Evolutionary conservation across 345 rosid genomes (phyloP).

Genomic region (Populus ilicifolia): DNA sequence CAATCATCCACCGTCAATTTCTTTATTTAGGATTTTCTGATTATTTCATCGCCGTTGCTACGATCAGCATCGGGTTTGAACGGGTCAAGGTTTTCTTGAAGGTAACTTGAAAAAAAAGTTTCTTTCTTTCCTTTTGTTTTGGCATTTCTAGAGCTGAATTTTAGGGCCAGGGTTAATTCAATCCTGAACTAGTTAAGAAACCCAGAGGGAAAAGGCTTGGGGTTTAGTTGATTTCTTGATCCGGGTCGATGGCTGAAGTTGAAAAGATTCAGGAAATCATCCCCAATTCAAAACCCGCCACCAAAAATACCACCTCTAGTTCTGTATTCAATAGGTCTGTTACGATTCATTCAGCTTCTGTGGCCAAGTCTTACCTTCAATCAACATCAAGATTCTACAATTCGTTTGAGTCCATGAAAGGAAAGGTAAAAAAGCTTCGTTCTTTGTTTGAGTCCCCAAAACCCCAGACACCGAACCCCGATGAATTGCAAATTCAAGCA

Average conservation of each 20-base stretch:
- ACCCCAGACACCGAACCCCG: slow-evolving; percentile 6
- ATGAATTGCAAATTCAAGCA: slow-evolving; percentile 5
- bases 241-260: slow-evolving; percentile 44
- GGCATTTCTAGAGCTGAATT: background rate
- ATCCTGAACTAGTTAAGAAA: slow-evolving; percentile 1
- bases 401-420: slow-evolving; percentile 57
- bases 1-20: background rate
- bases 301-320: background rate
- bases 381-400: slow-evolving; percentile 47
- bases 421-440: slow-evolving; percentile 68
- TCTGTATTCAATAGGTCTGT: slow-evolving; percentile 50
- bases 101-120: background rate
- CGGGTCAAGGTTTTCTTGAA: background rate
- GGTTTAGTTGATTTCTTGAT: slow-evolving; percentile 13
- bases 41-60: background rate
- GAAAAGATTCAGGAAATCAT: slow-evolving; percentile 34
- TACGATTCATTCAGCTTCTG: slow-evolving; percentile 39
- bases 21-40: background rate
- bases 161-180: background rate
- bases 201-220: background rate
- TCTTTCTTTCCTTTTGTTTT: background rate
- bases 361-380: slow-evolving; percentile 30
- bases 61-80: background rate
- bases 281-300: slow-evolving; percentile 27
- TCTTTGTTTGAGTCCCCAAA: slow-evolving; percentile 49